phyloP scores from a whole-genome alignment of 345 rosid species.

The Eucalyptus albens region DNA sequence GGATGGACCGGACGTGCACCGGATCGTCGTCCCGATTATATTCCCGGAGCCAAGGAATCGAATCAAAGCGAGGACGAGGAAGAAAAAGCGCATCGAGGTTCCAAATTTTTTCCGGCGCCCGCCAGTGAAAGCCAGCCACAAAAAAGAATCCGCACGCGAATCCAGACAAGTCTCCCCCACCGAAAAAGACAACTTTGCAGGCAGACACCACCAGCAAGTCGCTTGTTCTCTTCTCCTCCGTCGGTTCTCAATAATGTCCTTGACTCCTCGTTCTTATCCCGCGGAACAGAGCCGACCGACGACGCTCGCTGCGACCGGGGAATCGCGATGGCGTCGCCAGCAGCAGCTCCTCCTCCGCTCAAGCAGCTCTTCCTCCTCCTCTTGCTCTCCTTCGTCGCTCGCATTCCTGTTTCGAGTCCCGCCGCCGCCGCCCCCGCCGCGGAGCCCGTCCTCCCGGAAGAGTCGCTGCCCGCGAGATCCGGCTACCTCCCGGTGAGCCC shows the following conservation, averaged over 20 bases:
- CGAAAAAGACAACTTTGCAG: neutral
- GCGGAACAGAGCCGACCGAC: neutral
- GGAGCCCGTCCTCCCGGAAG: conserved; percentile 24
- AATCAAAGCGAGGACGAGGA: neutral
- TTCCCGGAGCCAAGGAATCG: neutral
- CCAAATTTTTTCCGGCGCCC: neutral
- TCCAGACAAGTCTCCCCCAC: neutral
- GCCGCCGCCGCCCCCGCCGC: neutral
- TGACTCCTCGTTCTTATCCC: neutral
- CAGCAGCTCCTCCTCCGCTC: neutral
- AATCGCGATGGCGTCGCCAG: neutral
- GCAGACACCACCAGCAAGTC: too few species aligned
- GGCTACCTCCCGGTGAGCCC: conserved; percentile 65
- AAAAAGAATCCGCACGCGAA: neutral
- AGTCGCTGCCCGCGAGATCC: conserved; percentile 68
- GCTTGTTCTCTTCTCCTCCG: neutral
- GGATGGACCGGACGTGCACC: neutral
- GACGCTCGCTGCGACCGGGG: neutral
- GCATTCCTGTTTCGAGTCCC: neutral
- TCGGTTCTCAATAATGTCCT: neutral
- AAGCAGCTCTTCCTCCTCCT: neutral
- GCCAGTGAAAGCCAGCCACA: neutral
- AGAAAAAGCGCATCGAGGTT: neutral
- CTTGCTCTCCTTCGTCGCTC: neutral
- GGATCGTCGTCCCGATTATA: neutral